Base-by-base conservation (phyloP, 257 asterid species). In the Solanum dulcamara region DNA sequence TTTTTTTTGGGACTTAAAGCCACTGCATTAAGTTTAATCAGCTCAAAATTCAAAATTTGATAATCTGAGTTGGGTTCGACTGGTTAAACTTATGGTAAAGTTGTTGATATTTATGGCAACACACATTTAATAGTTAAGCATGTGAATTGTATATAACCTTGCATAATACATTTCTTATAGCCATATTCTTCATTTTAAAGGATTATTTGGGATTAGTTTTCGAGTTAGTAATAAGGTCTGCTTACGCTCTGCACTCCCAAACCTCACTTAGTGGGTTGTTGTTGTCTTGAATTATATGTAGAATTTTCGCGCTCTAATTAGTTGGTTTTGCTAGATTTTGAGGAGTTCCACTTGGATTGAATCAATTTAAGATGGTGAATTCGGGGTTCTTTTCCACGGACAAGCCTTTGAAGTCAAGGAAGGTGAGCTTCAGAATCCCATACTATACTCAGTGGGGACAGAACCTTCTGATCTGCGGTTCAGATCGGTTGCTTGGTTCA, bases 401-500 rank as follows among this genome's bases (percentile, higher is more conserved):
- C 74, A 93, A 89, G 92, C 80, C 89, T 59, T 85, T 91, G 17
- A 92, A 88, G 88, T 91, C 96, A 9, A 94, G 93, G 87, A 92
- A 85, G 35, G 80, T 95, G 88, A 90, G 89, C 90, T 95, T 97
- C 89, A 90, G 89, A 89, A 92, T 97, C 84, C 99, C 99, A 60
- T 97, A 95, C 88, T 90, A 81, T 59, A 97, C 99, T 48, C 93
- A 94, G 22, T 97, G 99, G 99, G 99, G 99, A 28, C 97, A 97
- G 88, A 91, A 90, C 37, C 88, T 97, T 83, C 91, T 95, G 81
- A 94, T 97, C 26, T 95, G 98, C 85, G 99, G 99, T 57, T 95
- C 98, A 6, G 97, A 91, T 66, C 92, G 95, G 7, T 86, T 92
- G 46, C 96, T 97, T 32, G 99, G 99, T 86, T 91, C 97, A 48